Conservation (phyloP, 2,329 filamentous ascomycete genomes). For the Metarhizium album region DNA sequence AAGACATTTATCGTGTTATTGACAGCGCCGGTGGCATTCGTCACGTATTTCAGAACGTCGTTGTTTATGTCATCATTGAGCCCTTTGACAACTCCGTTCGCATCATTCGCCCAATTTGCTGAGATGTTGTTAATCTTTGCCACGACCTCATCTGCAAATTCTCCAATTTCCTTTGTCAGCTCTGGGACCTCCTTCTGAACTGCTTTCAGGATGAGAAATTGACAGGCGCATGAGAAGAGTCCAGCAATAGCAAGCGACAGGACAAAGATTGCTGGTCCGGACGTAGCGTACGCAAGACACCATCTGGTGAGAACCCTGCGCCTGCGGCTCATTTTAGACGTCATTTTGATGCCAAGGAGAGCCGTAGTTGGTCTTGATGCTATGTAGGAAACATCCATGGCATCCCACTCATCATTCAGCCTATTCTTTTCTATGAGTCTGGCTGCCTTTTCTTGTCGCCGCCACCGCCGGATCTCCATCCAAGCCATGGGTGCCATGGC, state of each 20-base stretch:
- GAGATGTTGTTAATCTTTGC: constrained; percentile 62
- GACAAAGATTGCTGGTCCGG: constrained; percentile 73
- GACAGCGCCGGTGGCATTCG: constrained; percentile 68
- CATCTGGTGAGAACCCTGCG: constrained; percentile 68
- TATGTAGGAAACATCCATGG: constrained; percentile 83
- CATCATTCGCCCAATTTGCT: constrained; percentile 61
- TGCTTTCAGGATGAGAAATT: constrained; percentile 63
- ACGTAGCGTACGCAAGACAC: constrained; percentile 81
- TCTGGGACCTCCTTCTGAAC: constrained; percentile 68
- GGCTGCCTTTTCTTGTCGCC: constrained; percentile 58
- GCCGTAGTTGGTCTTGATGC: constrained; percentile 71
- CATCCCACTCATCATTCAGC: constrained; percentile 64
- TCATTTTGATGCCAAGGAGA: constrained; percentile 57
- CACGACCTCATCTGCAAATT: constrained; percentile 72
- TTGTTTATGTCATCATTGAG: constrained; percentile 72
- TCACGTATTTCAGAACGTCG: constrained; percentile 79
- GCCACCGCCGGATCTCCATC: constrained; percentile 69
- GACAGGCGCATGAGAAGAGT: constrained; percentile 71
- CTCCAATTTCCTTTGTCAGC: constrained; percentile 62
- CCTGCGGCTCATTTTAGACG: constrained; percentile 52
- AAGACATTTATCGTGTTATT: constrained; percentile 81
- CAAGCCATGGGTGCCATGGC: constrained; percentile 72
- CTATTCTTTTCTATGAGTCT: constrained; percentile 52
- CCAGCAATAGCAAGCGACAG: constrained; percentile 74
- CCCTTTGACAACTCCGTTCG: constrained; percentile 60